phyloP scores from a whole-genome alignment of 441 rosid species.

The Adansonia grandidieri region DNA sequence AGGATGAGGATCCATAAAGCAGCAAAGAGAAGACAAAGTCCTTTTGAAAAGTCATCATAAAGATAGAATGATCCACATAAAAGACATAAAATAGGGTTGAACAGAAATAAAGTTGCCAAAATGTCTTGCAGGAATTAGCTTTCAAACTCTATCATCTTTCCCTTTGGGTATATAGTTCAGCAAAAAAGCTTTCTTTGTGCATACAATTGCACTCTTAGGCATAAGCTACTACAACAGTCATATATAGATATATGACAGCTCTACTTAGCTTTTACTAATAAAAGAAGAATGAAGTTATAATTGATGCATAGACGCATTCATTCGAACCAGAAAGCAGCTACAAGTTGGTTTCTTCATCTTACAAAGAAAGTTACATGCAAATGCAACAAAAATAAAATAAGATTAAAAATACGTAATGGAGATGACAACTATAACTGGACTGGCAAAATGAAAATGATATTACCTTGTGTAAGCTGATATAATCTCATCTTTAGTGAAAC shows the following conservation, averaged over 20 bases:
- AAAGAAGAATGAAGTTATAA: background rate
- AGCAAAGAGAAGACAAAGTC: background rate
- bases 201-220: background rate
- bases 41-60: background rate
- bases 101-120: background rate
- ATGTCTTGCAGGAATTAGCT: background rate
- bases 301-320: background rate
- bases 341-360: slow-evolving; percentile 10
- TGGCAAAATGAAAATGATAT: slow-evolving; percentile 12
- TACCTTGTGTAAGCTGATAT: slow-evolving; percentile 78
- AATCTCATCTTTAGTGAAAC: slow-evolving; percentile 88
- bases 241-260: background rate
- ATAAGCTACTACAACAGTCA: background rate
- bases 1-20: background rate
- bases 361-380: background rate
- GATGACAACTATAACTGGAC: background rate
- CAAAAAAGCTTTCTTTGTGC: background rate
- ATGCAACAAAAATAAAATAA: background rate
- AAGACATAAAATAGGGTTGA: background rate
- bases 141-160: background rate
- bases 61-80: background rate
- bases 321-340: background rate
- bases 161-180: background rate
- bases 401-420: background rate
- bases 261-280: background rate